These are phyloP conservation scores for Podaxis pistillaris DNA, from an alignment of 768 basidiomycete species.

Conservation along the genomic window DNA sequence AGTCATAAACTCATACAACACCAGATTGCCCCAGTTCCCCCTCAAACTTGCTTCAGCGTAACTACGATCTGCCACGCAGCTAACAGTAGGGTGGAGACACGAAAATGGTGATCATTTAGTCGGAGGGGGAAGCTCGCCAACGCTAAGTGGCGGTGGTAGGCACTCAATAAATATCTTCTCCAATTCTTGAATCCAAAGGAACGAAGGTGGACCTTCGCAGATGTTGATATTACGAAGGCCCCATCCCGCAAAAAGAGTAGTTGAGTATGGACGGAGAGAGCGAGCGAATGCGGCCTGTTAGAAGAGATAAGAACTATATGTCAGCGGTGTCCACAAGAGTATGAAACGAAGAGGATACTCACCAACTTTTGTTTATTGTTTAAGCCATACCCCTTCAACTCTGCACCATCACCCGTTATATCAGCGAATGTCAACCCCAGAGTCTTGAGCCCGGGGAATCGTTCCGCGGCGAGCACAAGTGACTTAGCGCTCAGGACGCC, in stretches of 20 bases:
- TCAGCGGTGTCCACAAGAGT: background rate
- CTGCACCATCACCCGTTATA: background rate
- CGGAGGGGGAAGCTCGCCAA: constrained; percentile 3
- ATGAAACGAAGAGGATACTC: background rate
- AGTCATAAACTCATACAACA: too few species aligned
- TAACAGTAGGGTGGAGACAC: background rate
- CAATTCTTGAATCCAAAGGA: constrained; percentile 10
- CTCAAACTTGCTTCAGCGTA: too few species aligned
- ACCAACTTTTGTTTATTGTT: constrained; percentile 7
- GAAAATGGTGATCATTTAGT: background rate
- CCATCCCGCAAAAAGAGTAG: constrained; percentile 1
- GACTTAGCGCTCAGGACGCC: constrained; percentile 5
- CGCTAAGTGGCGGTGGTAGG: constrained; percentile 4
- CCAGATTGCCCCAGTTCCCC: too few species aligned
- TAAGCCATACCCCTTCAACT: background rate
- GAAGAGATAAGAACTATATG: background rate
- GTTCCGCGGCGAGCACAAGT: constrained; percentile 3
- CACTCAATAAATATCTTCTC: constrained; percentile 11
- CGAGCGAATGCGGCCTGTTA: background rate
- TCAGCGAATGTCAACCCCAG: constrained; percentile 14
- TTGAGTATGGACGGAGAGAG: background rate
- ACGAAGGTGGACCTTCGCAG: background rate
- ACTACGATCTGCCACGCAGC: background rate
- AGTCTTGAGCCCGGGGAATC: constrained; percentile 10
- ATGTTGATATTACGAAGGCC: constrained; percentile 9